phyloP scores from a whole-genome alignment of 2,329 filamentous ascomycete genomes.

The Beauveria sp. region DNA sequence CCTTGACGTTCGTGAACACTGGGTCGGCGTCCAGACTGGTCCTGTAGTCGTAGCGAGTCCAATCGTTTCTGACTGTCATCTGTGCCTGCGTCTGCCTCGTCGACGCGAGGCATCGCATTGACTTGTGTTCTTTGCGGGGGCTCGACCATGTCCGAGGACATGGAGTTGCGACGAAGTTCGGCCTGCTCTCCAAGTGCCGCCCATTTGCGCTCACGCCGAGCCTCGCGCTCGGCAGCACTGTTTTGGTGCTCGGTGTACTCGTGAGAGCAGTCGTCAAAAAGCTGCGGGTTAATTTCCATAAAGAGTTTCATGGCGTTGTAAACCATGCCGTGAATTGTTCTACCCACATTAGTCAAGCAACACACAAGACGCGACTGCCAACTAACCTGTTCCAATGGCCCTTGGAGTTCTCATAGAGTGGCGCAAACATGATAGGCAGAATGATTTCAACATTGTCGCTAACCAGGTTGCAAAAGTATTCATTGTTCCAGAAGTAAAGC shows the following conservation, averaged over 20 bases:
- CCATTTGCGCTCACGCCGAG: constrained; percentile 80
- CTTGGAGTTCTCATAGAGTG: constrained; percentile 97
- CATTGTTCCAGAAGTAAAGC: constrained; percentile 99
- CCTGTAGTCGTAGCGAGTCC: constrained; percentile 84
- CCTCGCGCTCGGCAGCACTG: constrained; percentile 76
- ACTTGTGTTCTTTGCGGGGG: constrained; percentile 31
- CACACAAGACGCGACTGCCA: neutral
- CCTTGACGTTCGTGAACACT: constrained; percentile 51
- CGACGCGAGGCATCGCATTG: constrained; percentile 43
- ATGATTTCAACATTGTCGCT: constrained; percentile 99
- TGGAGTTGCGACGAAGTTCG: constrained; percentile 51
- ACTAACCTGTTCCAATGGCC: constrained; percentile 95
- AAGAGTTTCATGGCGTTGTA: constrained; percentile 99
- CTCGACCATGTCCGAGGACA: constrained; percentile 23
- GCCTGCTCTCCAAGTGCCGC: constrained; percentile 77
- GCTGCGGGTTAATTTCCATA: constrained; percentile 98
- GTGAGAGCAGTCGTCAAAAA: constrained; percentile 97
- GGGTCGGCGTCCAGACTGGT: constrained; percentile 56
- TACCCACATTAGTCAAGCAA: constrained; percentile 36
- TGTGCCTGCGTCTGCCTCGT: constrained; percentile 71
- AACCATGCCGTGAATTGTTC: constrained; percentile 98
- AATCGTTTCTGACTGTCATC: constrained; percentile 82
- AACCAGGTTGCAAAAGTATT: constrained; percentile 98
- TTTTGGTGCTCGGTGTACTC: constrained; percentile 97
- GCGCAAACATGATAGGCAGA: constrained; percentile 97